These are phyloP conservation scores for Aspergillus sp. DNA, from an alignment of 2,329 filamentous ascomycete genomes.

Conservation along the genomic window DNA sequence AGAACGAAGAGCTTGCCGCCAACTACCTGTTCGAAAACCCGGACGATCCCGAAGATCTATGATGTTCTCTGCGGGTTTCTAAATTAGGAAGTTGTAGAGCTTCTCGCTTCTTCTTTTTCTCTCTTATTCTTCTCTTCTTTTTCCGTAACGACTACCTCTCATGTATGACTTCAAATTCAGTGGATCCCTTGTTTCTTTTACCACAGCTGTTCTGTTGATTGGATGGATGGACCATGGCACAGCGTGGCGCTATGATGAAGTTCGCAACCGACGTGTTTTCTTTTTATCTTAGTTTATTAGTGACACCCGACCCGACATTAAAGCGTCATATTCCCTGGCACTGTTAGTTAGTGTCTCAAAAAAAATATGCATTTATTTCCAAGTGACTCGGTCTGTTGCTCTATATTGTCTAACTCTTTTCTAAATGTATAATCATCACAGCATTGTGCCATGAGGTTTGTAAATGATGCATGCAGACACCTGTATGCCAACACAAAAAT, in stretches of 20 bases:
- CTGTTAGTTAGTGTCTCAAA: too few species aligned
- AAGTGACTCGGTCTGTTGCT: too few species aligned
- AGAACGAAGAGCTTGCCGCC: constrained; percentile 96
- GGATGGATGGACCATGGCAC: background rate
- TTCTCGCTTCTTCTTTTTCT: background rate
- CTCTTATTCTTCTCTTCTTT: constrained; percentile 11
- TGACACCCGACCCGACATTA: too few species aligned
- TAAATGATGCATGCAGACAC: too few species aligned
- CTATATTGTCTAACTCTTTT: too few species aligned
- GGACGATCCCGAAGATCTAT: constrained; percentile 58
- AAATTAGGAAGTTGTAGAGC: background rate
- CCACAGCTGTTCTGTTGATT: constrained; percentile 1
- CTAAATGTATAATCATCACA: too few species aligned
- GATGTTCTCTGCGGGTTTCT: constrained; percentile 5
- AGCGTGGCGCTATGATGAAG: background rate
- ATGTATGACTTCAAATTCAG: constrained; percentile 8
- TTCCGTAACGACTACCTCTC: constrained; percentile 18
- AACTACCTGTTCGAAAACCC: constrained; percentile 98
- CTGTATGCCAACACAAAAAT: too few species aligned
- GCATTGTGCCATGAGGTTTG: too few species aligned
- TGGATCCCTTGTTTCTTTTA: constrained; percentile 3
- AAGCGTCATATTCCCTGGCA: too few species aligned
- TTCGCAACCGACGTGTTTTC: background rate
- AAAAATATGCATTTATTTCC: too few species aligned
- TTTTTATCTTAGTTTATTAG: too few species aligned